phyloP scores from a whole-genome alignment of 148 eudicot genomes.

The Vaccinium vitisidaea region DNA sequence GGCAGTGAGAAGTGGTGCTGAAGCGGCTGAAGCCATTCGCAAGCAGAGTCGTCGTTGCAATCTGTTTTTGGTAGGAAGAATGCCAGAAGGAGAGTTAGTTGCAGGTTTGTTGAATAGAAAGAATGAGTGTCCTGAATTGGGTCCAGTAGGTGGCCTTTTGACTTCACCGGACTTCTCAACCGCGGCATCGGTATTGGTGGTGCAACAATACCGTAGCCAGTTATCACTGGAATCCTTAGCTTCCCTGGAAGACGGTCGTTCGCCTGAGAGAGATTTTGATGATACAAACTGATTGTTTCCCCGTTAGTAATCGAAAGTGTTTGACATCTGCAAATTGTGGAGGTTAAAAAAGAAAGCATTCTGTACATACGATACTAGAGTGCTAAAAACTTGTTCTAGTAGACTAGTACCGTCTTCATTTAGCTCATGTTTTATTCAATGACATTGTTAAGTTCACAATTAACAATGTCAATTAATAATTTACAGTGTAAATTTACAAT shows the following conservation, averaged over 20 bases:
- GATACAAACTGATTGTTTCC: background rate
- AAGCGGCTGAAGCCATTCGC: slow-evolving; percentile 28
- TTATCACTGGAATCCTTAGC: slow-evolving; percentile 13
- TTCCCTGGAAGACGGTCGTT: slow-evolving; percentile 10
- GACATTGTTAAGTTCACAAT: background rate
- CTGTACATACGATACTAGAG: background rate
- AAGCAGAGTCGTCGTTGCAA: slow-evolving; percentile 39
- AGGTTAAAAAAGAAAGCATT: background rate
- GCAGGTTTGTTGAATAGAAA: slow-evolving; percentile 22
- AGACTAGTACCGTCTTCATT: background rate
- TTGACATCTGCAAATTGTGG: background rate
- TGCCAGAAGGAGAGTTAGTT: slow-evolving; percentile 51
- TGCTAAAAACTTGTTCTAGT: background rate
- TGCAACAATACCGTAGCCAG: slow-evolving; percentile 46
- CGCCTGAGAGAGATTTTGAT: slow-evolving; percentile 10
- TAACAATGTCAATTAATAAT: no score
- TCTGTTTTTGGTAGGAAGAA: slow-evolving; percentile 60
- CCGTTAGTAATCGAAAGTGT: background rate
- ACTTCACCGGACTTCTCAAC: slow-evolving; percentile 39
- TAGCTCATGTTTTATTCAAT: background rate
- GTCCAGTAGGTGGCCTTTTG: slow-evolving; percentile 32
- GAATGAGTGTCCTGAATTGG: slow-evolving; percentile 63
- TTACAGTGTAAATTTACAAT: no score
- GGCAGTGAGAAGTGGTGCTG: slow-evolving; percentile 30
- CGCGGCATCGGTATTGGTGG: slow-evolving; percentile 61